Conservation (phyloP, 2,329 filamentous ascomycete genomes). For the Aspergillus ibericus region DNA sequence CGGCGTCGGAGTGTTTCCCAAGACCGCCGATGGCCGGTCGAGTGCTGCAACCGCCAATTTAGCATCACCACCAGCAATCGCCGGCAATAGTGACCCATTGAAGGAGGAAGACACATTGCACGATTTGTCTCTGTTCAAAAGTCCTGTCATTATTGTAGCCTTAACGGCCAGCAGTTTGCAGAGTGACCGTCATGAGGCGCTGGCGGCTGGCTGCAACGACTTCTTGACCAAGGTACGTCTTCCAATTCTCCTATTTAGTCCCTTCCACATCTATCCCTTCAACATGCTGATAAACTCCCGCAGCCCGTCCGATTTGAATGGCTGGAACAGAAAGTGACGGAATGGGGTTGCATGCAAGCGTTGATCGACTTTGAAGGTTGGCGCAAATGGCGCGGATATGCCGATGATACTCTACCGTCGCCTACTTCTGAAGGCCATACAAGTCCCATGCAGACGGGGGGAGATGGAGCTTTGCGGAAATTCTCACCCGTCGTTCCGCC, state of each 20-base stretch:
- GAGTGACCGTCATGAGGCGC: conserved; percentile 89
- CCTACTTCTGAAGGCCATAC: conserved; percentile 21
- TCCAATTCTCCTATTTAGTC: background rate
- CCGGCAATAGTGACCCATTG: conserved; percentile 24
- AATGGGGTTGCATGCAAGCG: conserved; percentile 99
- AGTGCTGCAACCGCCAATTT: conserved; percentile 36
- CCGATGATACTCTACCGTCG: conserved; percentile 29
- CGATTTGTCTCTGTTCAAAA: conserved; percentile 71
- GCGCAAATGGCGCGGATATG: conserved; percentile 93
- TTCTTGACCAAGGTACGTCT: conserved; percentile 86
- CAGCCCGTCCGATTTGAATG: conserved; percentile 96
- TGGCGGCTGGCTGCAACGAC: conserved; percentile 96
- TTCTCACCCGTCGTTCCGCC: conserved; percentile 1
- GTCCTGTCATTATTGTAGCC: conserved; percentile 95
- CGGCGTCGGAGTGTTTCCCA: conserved; percentile 85
- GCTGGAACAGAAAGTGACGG: conserved; percentile 96
- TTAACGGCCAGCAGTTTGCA: conserved; percentile 92
- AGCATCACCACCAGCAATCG: conserved; percentile 20
- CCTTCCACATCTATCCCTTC: background rate
- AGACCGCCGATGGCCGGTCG: conserved; percentile 58
- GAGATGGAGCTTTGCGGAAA: conserved; percentile 7
- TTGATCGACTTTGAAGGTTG: conserved; percentile 98
- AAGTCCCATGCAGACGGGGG: conserved; percentile 31
- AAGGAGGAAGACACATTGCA: conserved; percentile 39
- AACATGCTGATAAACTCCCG: conserved; percentile 3